Evolutionary conservation across 2,329 filamentous ascomycete species (phyloP), one percentile per base, ranked within the genome.

Genomic region (Penicillium italicum): DNA sequence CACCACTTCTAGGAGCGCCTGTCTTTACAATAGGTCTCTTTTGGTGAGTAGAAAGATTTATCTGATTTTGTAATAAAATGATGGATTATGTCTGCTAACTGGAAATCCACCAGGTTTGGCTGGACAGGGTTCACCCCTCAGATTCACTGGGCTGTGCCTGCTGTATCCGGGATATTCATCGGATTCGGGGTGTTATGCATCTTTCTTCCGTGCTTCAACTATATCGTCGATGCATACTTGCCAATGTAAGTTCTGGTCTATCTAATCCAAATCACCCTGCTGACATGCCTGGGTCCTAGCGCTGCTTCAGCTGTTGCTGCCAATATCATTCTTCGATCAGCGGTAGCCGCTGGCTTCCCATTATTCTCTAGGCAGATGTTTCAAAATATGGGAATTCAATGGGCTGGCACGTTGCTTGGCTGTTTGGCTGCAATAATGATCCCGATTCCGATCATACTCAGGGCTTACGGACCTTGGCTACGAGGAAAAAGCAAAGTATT

Each of bases 151-250:
- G 62, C 62, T 9, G 63, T 44, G 7, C 69, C 69, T 1, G 60
- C 64, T 0, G 45, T 50, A 0, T 52, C 63, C 6, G 66, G 67
- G 0, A 49, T 68, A 3, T 62, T 69, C 18, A 65, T 66, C 26
- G 64, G 66, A 8, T 68, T 69, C 34, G 69, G 69, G 0, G 48
- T 69, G 4, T 24, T 70, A 3, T 63, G 61, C n/a, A 67, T 70
- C 9, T 72, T 70, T 24, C 51, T 68, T n/a, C 63, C 61, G 2
- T 62, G 63, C 11, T 70, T 71, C 52, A 69, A 65, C 41, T 72
- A 75, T 41, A 43, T 75, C 1, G 62, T 74, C 14, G 72, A 74
- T 50, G 59, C 70, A 0, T 75, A 74, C 53, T 56, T 74, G 5
- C 65, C 65, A 7, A 44, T 74, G 73, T 74, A 56, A 64, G 72